These are phyloP conservation scores for Pichia rugopelliculosa DNA, from an alignment of 805 yeast species.

Conservation along the genomic window DNA sequence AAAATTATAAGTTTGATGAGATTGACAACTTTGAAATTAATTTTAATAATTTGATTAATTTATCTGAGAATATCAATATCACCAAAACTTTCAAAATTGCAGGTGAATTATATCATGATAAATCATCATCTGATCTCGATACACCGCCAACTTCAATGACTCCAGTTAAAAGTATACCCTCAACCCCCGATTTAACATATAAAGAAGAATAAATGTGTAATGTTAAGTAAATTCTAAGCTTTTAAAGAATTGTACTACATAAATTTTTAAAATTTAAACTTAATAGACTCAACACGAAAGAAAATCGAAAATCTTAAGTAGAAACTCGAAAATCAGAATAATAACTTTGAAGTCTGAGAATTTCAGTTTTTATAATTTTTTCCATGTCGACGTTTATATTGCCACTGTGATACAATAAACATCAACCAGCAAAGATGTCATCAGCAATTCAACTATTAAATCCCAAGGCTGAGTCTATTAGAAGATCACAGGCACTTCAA, in stretches of 20 bases:
- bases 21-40: constrained; percentile 1
- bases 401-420: neutral
- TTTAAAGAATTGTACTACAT: too few species aligned
- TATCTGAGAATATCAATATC: neutral
- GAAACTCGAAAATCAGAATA: too few species aligned
- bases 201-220: neutral
- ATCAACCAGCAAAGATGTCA: constrained; percentile 26
- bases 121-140: neutral
- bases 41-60: neutral
- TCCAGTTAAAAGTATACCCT: neutral
- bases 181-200: neutral
- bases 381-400: neutral
- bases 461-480: constrained; percentile 95
- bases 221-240: too few species aligned
- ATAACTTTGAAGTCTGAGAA: too few species aligned
- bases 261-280: too few species aligned
- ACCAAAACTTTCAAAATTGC: constrained; percentile 2
- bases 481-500: constrained; percentile 91
- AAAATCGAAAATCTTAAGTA: too few species aligned
- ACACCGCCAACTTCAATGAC: neutral
- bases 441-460: constrained; percentile 79
- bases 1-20: constrained; percentile 19
- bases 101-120: neutral
- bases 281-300: too few species aligned
- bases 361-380: neutral